Conservation (phyloP, 345 rosid species). For the Angophora floribunda region DNA sequence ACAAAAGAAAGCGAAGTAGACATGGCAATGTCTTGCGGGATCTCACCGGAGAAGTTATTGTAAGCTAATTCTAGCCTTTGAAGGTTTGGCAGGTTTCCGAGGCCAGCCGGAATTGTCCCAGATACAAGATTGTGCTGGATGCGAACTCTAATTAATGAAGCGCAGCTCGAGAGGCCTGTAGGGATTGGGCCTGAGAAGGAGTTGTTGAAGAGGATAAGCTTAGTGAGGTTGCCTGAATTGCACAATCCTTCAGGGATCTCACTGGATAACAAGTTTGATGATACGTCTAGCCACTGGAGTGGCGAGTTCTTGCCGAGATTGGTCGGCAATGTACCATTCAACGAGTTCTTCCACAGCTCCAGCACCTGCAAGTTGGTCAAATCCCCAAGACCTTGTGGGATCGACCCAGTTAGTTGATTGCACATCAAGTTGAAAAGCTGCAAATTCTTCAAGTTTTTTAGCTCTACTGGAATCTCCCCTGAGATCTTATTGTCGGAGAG, state of each 20-base stretch:
- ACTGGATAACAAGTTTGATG: conserved; percentile 60
- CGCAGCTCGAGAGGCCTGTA: conserved; percentile 39
- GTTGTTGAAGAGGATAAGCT: conserved; percentile 79
- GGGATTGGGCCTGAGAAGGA: conserved; percentile 56
- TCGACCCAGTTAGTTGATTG: conserved; percentile 45
- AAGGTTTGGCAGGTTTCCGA: conserved; percentile 57
- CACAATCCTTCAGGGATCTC: conserved; percentile 57
- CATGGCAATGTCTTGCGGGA: conserved; percentile 55
- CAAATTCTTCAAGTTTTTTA: conserved; percentile 39
- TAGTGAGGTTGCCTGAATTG: conserved; percentile 55
- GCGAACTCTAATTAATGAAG: conserved; percentile 65
- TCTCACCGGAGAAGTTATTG: conserved; percentile 65
- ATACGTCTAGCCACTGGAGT: conserved; percentile 61
- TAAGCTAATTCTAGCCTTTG: conserved; percentile 78
- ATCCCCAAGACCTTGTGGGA: conserved; percentile 48
- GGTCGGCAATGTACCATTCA: conserved; percentile 47
- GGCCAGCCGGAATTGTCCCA: conserved; percentile 54
- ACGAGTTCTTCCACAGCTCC: conserved; percentile 67
- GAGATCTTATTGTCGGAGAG: conserved; percentile 66
- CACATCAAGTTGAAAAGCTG: conserved; percentile 72
- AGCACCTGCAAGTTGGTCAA: conserved; percentile 52
- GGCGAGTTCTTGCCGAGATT: conserved; percentile 54
- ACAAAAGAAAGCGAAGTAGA: conserved; percentile 76
- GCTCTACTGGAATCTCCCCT: conserved; percentile 51
- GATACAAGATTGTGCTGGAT: conserved; percentile 62